Evolutionary conservation across 805 yeast genomes (phyloP).

Genomic region (Danielia oregonensis): DNA sequence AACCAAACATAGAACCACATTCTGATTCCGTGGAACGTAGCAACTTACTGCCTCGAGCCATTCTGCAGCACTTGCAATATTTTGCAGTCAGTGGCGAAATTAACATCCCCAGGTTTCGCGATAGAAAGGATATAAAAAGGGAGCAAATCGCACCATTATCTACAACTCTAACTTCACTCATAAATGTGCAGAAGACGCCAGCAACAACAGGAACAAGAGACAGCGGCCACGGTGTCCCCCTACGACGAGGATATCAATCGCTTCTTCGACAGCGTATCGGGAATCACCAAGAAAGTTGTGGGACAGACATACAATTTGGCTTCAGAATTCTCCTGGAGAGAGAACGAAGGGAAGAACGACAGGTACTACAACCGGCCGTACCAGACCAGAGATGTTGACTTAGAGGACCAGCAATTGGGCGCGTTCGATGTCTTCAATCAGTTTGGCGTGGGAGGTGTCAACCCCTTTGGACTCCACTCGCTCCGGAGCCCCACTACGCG

Average conservation of each 20-base stretch:
- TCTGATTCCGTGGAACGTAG: no score
- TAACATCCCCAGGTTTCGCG: no score
- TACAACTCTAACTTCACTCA: no score
- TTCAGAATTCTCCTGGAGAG: constrained; percentile 9
- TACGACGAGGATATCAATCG: constrained; percentile 22
- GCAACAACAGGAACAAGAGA: no score
- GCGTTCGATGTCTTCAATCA: constrained; percentile 8
- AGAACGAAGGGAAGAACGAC: constrained; percentile 10
- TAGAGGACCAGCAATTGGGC: constrained; percentile 8
- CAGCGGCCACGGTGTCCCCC: constrained; percentile 11
- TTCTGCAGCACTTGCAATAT: no score
- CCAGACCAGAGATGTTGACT: constrained; percentile 11
- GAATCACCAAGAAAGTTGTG: constrained; percentile 23
- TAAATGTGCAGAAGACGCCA: no score
- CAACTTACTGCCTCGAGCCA: no score
- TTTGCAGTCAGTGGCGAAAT: no score
- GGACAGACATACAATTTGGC: constrained; percentile 18
- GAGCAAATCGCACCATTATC: no score
- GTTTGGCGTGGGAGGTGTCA: constrained; percentile 18
- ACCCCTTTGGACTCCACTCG: constrained; percentile 47
- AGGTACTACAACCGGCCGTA: constrained; percentile 20
- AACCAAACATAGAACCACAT: no score
- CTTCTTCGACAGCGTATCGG: constrained; percentile 21
- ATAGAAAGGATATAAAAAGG: no score
- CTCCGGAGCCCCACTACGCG: constrained; percentile 56